Evolutionary conservation across 139 green algal species (phyloP).

Genomic region (Chlorella sp.): DNA sequence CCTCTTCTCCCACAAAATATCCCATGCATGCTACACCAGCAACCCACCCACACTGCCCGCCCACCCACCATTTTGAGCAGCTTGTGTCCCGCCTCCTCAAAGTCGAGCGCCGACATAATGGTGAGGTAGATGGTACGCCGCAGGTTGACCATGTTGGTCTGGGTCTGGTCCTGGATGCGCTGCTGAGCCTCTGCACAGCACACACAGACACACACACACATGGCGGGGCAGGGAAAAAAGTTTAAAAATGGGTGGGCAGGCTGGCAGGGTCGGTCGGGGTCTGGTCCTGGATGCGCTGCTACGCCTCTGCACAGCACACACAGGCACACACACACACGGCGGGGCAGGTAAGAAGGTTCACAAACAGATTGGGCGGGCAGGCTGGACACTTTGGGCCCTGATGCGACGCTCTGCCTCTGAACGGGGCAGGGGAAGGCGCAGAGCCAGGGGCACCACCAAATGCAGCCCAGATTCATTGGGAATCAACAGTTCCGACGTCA

Average conservation of each 20-base stretch:
- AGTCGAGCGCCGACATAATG: slow-evolving; percentile 97
- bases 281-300: too few relatives aligned
- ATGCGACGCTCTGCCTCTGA: too few relatives aligned
- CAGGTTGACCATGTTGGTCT: slow-evolving; percentile 97
- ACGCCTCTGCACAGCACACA: background rate
- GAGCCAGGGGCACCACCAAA: too few relatives aligned
- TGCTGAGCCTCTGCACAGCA: slow-evolving; percentile 9
- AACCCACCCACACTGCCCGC: background rate
- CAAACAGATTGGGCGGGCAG: background rate
- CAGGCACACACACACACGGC: too few relatives aligned
- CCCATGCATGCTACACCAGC: too few relatives aligned
- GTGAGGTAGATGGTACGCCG: slow-evolving; percentile 99
- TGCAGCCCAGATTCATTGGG: too few relatives aligned
- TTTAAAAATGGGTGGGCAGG: background rate
- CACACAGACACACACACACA: too few relatives aligned
- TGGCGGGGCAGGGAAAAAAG: too few relatives aligned
- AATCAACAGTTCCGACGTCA: too few relatives aligned
- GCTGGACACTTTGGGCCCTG: background rate
- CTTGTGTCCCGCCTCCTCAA: slow-evolving; percentile 99
- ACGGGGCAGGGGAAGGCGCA: background rate
- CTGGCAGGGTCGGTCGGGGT: background rate
- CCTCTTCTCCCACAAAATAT: background rate
- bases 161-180: slow-evolving; percentile 75
- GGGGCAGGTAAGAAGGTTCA: background rate
- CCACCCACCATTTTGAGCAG: slow-evolving; percentile 91